Base-by-base conservation (phyloP, 1,139 yeast species). In the Scheffersomyces segobiensis region DNA sequence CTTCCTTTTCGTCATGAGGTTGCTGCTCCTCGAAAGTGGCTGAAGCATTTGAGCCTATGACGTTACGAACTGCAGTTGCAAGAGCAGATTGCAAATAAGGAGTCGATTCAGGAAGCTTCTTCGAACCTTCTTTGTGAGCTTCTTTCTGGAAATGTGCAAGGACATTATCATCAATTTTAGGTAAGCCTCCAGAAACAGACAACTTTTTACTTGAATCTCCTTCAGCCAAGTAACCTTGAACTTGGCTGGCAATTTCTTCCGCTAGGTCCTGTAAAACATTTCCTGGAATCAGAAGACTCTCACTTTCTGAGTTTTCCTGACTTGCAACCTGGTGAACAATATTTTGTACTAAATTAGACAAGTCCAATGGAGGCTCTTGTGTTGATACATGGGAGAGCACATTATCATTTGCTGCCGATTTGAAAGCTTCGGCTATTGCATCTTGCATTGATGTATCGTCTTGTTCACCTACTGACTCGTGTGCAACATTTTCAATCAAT, bases 141-240 rank as follows among this genome's bases (percentile, higher is more conserved):
- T 75, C 79, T 48, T 72, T 68, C 50, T 76, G 79, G 58, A 78
- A 78, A 63, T 78, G 81, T 10, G 72, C 77, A 49, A 77, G 66
- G 17, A 77, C 73, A 55, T 71, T 75, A 10, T 78, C 82, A 61
- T 77, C 82, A 32, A 78, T 69, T 53, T 70, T 77, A 1, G 82
- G 82, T 55, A 76, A 64, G 21, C 67, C 71, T 12, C 66, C 59
- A 19, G 64, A 62, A 12, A 64, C 52, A 24, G 62, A 60, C 47
- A 57, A 60, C 54, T 58, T 58, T 42, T 53, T 62, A 7, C 22
- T 19, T 7, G 52, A 10, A 17, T 55, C 56, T 26, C 58, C 61
- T 48, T 59, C 63, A 8, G 58, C 46, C 61, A 69, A 62, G 56
- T 71, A 72, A 57, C 67, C 74, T 63, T 71, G 78, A 56, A 77